Conservation (phyloP, 2,329 filamentous ascomycete genomes). For the Colletotrichum eleusines region DNA sequence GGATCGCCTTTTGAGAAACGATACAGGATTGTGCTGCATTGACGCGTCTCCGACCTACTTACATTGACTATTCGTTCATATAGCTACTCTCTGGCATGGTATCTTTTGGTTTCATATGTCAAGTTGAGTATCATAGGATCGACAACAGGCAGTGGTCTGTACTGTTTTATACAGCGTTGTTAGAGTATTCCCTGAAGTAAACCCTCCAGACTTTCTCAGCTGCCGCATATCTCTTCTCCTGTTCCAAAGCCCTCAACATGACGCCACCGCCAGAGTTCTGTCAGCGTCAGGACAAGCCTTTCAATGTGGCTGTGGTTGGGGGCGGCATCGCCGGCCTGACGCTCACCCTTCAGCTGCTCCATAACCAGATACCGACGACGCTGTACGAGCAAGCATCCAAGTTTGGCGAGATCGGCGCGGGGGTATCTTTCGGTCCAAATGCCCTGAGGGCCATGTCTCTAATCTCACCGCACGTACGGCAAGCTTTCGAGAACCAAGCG, state of each 20-base stretch:
- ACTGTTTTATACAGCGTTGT: neutral
- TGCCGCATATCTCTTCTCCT: neutral
- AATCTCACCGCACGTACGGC: slow-evolving; percentile 47
- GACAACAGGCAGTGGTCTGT: neutral
- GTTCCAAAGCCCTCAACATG: neutral
- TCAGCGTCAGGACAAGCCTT: slow-evolving; percentile 26
- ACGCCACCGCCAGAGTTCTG: slow-evolving; percentile 30
- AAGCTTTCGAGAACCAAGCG: slow-evolving; percentile 52
- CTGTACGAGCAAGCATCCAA: slow-evolving; percentile 60
- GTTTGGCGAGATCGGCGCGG: slow-evolving; percentile 63
- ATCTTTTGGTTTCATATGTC: too few relatives aligned
- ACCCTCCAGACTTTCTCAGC: neutral
- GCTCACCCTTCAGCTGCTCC: slow-evolving; percentile 58
- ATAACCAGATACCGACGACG: slow-evolving; percentile 56
- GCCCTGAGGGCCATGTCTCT: slow-evolving; percentile 58
- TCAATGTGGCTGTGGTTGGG: slow-evolving; percentile 60
- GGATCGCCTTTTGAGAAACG: neutral
- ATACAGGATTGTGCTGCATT: neutral
- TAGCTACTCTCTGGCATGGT: neutral
- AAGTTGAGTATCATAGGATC: neutral
- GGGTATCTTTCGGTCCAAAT: slow-evolving; percentile 65
- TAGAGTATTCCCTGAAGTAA: neutral
- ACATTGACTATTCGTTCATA: neutral
- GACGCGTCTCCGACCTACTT: neutral
- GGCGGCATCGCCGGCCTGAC: slow-evolving; percentile 64